Conservation (phyloP, 495 filamentous ascomycete species). For the Podospora tetraspora region DNA sequence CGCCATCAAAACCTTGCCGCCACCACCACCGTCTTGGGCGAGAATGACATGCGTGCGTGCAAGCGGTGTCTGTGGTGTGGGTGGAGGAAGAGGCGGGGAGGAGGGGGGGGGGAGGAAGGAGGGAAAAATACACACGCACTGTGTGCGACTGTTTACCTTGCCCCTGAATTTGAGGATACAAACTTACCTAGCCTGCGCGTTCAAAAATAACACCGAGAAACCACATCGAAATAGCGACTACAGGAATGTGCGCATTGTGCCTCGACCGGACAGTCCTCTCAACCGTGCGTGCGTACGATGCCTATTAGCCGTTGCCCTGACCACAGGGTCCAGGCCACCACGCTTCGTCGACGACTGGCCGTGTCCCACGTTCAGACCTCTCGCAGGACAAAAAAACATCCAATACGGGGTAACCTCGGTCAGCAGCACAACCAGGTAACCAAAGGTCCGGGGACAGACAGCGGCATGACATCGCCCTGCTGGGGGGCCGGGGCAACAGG, state of each 20-base stretch:
- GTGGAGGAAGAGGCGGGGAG: background rate
- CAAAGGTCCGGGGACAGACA: background rate
- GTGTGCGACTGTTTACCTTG: conserved; percentile 8
- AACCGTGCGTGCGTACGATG: conserved; percentile 3
- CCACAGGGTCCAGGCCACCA: background rate
- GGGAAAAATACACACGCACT: background rate
- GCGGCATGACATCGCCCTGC: conserved; percentile 10
- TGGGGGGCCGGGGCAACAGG: background rate
- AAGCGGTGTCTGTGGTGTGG: background rate
- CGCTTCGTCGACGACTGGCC: background rate
- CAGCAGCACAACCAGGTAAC: conserved; percentile 2
- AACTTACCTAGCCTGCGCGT: background rate
- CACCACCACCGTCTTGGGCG: background rate
- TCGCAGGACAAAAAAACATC: background rate
- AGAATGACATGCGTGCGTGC: background rate
- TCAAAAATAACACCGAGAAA: background rate
- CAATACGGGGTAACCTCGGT: conserved; percentile 1
- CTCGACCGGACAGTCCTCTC: background rate
- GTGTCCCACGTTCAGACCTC: background rate
- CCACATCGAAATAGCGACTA: background rate
- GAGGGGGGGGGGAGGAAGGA: no score
- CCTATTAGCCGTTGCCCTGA: conserved; percentile 6
- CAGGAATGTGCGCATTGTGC: conserved; percentile 5
- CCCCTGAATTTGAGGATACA: conserved; percentile 1
- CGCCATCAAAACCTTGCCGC: conserved; percentile 5